Conservation (phyloP, 2,329 filamentous ascomycete genomes). For the Aspergillus sergii region DNA sequence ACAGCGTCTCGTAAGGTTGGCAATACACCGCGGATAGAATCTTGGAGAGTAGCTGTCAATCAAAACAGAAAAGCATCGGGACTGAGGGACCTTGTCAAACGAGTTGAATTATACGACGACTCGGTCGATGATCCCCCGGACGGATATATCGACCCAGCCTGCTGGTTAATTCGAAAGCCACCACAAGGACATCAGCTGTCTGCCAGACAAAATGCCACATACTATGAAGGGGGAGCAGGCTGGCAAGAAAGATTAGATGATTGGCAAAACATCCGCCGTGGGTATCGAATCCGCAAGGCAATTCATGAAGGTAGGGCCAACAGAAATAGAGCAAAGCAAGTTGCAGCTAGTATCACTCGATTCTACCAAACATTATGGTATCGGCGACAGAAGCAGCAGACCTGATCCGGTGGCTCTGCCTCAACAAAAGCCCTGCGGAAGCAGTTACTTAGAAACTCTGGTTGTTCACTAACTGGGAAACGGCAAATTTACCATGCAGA, state of each 20-base stretch:
- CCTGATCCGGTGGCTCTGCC: no score
- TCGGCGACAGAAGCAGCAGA: background rate
- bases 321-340: slow-evolving; percentile 33
- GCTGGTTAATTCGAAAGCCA: slow-evolving; percentile 45
- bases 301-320: slow-evolving; percentile 41
- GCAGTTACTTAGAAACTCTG: background rate
- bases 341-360: slow-evolving; percentile 25
- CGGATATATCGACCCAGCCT: slow-evolving; percentile 41
- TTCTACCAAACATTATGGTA: slow-evolving; percentile 21
- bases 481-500: slow-evolving; percentile 6
- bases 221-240: slow-evolving; percentile 43
- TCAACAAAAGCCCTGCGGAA: background rate
- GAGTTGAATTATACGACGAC: slow-evolving; percentile 35
- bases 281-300: slow-evolving; percentile 40
- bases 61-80: slow-evolving; percentile 34
- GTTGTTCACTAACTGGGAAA: background rate
- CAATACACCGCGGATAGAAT: slow-evolving; percentile 37
- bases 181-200: slow-evolving; percentile 42
- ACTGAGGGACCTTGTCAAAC: slow-evolving; percentile 30
- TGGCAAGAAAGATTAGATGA: slow-evolving; percentile 44
- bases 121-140: slow-evolving; percentile 43
- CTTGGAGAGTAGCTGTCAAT: slow-evolving; percentile 45
- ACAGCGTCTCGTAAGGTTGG: slow-evolving; percentile 18
- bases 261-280: slow-evolving; percentile 40
- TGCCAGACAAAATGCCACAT: slow-evolving; percentile 37